phyloP scores from a whole-genome alignment of 1,284 basidiomycete species.

The Rhodotorula mucilaginosa region DNA sequence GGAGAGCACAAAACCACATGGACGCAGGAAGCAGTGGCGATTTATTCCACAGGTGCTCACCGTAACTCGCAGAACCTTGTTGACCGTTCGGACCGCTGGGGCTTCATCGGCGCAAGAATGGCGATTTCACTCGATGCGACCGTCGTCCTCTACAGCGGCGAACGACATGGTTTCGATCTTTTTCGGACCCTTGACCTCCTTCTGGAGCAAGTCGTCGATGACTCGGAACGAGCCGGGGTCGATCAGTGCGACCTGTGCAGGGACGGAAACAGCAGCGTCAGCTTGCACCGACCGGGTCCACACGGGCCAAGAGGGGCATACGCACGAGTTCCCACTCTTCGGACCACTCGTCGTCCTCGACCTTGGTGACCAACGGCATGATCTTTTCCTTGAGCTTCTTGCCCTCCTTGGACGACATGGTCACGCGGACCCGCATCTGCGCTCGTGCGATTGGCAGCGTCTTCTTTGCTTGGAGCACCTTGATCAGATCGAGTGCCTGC shows the following conservation, averaged over 20 bases:
- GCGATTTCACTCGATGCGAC: conserved; percentile 28
- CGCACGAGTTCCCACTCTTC: conserved; percentile 82
- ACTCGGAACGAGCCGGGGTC: conserved; percentile 87
- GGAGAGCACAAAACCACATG: too few relatives aligned
- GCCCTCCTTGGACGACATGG: conserved; percentile 70
- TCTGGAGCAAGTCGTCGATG: conserved; percentile 84
- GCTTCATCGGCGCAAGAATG: too few relatives aligned
- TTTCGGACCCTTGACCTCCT: conserved; percentile 76
- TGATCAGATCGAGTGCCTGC: conserved; percentile 88
- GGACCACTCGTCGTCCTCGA: conserved; percentile 75
- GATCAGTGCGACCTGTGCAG: conserved; percentile 73
- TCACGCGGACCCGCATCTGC: conserved; percentile 84
- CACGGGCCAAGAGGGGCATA: not conserved
- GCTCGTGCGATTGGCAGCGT: conserved; percentile 88
- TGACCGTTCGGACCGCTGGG: too few relatives aligned
- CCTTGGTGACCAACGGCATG: conserved; percentile 68
- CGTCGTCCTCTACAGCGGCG: conserved; percentile 50
- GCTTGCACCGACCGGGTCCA: too few relatives aligned
- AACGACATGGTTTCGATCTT: conserved; percentile 78
- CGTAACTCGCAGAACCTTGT: too few relatives aligned
- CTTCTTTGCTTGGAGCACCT: conserved; percentile 71
- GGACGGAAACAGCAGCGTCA: not conserved
- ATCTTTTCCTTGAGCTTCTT: conserved; percentile 72
- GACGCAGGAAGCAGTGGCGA: too few relatives aligned
- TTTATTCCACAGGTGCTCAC: too few relatives aligned